Conservation (phyloP, 1,284 basidiomycete genomes). For the Sporisorium exsertum region DNA sequence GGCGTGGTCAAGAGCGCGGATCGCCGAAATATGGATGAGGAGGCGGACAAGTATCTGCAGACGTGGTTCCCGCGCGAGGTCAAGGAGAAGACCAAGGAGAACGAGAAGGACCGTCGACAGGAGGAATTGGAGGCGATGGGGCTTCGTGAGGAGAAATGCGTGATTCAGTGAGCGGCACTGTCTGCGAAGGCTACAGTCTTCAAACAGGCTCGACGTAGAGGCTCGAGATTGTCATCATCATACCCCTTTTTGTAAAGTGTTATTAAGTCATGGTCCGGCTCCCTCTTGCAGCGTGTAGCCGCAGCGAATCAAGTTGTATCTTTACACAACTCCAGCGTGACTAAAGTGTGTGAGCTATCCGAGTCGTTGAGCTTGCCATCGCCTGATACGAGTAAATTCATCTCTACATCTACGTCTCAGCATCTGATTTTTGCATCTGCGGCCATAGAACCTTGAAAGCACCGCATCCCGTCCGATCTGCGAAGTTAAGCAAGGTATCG, state of each 20-base stretch:
- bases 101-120: slow-evolving; percentile 80
- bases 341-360: neutral
- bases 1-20: slow-evolving; percentile 63
- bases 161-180: slow-evolving; percentile 22
- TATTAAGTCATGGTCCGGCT: neutral
- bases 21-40: slow-evolving; percentile 78
- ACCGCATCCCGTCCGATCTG: slow-evolving; percentile 85
- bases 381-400: too few relatives aligned
- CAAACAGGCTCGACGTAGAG: too few relatives aligned
- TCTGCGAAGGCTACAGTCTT: too few relatives aligned
- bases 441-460: slow-evolving; percentile 83
- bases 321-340: neutral
- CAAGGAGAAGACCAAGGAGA: slow-evolving; percentile 79
- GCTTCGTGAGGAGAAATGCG: slow-evolving; percentile 68
- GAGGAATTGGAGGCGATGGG: slow-evolving; percentile 80
- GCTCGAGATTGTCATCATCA: too few relatives aligned
- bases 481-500: slow-evolving; percentile 82
- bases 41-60: slow-evolving; percentile 84
- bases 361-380: too few relatives aligned
- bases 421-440: slow-evolving; percentile 69
- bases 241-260: too few relatives aligned
- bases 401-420: too few relatives aligned
- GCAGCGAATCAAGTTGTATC: neutral
- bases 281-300: neutral
- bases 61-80: slow-evolving; percentile 93